Percentiles rank a stretch among this genome's conserved stretches.
Evolutionary conservation across 768 basidiomycete species (phyloP).

Genomic region (Pleurotus cornucopiae): DNA sequence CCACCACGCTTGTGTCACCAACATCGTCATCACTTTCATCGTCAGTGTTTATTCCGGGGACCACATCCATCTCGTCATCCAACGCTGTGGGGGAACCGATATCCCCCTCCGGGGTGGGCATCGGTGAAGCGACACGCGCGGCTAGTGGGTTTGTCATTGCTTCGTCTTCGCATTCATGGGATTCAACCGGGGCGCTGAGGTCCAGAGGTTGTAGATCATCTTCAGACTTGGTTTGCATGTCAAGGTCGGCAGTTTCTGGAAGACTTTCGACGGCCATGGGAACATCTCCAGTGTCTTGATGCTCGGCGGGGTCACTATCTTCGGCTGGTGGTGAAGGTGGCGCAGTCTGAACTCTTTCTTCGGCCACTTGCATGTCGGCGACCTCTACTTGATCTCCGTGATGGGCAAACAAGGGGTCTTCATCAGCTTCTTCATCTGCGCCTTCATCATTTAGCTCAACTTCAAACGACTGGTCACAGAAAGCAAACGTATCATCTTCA

Average conservation of each 20-base stretch:
- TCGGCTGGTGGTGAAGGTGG: not conserved
- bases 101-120: not conserved
- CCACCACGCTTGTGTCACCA: conserved; percentile 59
- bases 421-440: not conserved
- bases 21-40: conserved; percentile 30
- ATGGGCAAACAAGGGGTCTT: not conserved
- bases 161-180: not conserved
- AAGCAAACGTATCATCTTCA: not conserved
- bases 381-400: too few relatives aligned
- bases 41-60: conserved; percentile 2
- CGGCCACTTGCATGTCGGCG: not conserved
- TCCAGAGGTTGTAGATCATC: not conserved
- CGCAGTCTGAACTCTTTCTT: not conserved
- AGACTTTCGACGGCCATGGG: not conserved
- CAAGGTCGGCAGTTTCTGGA: not conserved
- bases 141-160: not conserved
- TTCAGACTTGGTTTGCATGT: not conserved
- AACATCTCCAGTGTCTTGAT: not conserved
- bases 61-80: not conserved
- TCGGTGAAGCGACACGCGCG: not conserved
- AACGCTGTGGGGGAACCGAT: too few relatives aligned
- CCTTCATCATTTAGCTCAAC: not conserved
- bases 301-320: not conserved
- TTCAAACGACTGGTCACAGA: not conserved
- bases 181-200: not conserved